A percentile compares a stretch with the other conserved stretches of the same genome.
These are phyloP conservation scores for Rehmannia glutinosa DNA, from an alignment of 257 asterid species.

Conservation along the genomic window DNA sequence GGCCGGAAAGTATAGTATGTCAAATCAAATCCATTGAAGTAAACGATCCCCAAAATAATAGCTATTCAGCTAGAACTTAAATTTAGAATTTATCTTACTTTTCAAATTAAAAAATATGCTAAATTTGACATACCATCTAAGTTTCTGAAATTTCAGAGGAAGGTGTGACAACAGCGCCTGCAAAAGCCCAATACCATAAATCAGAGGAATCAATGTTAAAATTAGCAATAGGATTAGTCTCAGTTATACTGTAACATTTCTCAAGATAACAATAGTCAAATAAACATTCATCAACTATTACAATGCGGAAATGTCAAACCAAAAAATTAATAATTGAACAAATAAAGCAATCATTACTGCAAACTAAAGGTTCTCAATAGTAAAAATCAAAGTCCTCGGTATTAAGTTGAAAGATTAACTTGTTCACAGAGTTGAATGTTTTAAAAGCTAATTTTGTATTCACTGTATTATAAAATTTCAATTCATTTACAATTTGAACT, in stretches of 20 bases:
- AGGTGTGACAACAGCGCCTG: slow-evolving; percentile 80
- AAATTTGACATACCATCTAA: slow-evolving; percentile 64
- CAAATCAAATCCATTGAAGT: slow-evolving; percentile 9
- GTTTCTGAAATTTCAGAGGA: slow-evolving; percentile 73
- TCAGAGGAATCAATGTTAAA: slow-evolving; percentile 18
- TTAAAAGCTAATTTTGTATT: background rate
- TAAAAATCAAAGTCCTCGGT: background rate
- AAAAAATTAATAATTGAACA: background rate
- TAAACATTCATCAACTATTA: background rate
- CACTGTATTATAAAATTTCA: background rate
- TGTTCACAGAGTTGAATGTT: background rate
- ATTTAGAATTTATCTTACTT: background rate
- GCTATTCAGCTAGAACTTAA: background rate
- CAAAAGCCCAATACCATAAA: slow-evolving; percentile 30
- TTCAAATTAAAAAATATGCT: slow-evolving; percentile 12
- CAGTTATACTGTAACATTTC: background rate
- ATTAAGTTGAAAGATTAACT: slow-evolving; percentile 4
- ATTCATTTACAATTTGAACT: slow-evolving; percentile 9
- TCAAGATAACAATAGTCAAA: slow-evolving; percentile 3
- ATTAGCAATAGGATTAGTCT: background rate
- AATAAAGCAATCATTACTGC: background rate
- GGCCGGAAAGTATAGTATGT: background rate
- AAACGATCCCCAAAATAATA: background rate
- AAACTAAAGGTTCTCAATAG: background rate
- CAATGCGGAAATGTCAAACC: background rate